These are phyloP conservation scores for Cutaneotrichosporon cyanovorans DNA, from an alignment of 1,284 basidiomycete genomes.

Conservation along the genomic window DNA sequence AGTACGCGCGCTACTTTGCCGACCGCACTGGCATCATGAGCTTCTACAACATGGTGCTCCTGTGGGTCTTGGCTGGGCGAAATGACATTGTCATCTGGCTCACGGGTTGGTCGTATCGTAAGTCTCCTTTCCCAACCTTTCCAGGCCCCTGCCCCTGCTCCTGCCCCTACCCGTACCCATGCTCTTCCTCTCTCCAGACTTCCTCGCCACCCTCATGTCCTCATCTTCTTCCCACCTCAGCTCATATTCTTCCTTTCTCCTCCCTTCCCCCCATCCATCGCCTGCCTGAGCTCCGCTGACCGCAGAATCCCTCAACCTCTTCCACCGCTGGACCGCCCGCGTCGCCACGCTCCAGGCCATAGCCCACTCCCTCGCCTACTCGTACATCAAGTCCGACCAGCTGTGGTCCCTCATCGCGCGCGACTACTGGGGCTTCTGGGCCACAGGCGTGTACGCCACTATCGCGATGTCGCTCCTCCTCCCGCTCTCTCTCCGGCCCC, in stretches of 20 bases:
- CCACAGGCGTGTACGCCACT: slow-evolving; percentile 11
- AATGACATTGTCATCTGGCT: slow-evolving; percentile 34
- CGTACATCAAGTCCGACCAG: background rate
- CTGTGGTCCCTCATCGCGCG: background rate
- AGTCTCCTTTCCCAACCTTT: background rate
- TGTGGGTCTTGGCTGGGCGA: slow-evolving; percentile 25
- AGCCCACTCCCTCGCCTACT: slow-evolving; percentile 17
- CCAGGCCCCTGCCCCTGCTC: background rate
- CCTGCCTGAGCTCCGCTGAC: background rate
- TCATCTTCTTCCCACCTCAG: no score
- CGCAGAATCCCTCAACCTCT: slow-evolving; percentile 21
- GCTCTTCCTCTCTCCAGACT: no score
- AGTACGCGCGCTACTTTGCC: slow-evolving; percentile 21
- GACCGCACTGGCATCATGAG: slow-evolving; percentile 30
- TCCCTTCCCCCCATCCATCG: no score
- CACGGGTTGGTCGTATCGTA: slow-evolving; percentile 28
- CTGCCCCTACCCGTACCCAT: no score
- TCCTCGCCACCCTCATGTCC: no score
- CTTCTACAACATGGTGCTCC: slow-evolving; percentile 28
- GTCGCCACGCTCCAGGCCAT: slow-evolving; percentile 22
- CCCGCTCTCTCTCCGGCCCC: slow-evolving; percentile 20
- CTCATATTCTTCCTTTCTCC: no score
- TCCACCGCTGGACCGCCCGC: slow-evolving; percentile 30
- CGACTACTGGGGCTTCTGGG: slow-evolving; percentile 3
- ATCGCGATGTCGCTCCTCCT: slow-evolving; percentile 18